Percentiles rank a stretch among this genome's conserved stretches.
Conservation (phyloP, 805 yeast genomes). For the Cyberlindnera petersonii region DNA sequence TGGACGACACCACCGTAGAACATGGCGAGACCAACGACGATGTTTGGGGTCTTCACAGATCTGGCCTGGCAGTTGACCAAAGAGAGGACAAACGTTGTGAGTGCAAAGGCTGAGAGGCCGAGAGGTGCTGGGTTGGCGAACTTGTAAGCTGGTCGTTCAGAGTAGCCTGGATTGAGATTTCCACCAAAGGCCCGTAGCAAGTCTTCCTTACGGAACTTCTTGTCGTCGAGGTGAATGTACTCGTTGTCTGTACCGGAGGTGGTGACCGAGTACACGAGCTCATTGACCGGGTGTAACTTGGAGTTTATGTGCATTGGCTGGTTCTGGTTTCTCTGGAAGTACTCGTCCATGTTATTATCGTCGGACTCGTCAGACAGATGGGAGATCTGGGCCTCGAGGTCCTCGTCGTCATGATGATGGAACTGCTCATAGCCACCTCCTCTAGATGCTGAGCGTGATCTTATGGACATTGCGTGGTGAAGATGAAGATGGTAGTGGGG, state of each 20-base stretch:
- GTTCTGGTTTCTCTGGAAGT: constrained; percentile 10
- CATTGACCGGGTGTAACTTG: constrained; percentile 11
- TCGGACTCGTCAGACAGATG: constrained; percentile 18
- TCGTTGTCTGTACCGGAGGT: constrained; percentile 27
- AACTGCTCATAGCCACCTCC: constrained; percentile 11
- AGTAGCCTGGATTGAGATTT: constrained; percentile 57
- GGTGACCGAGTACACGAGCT: constrained; percentile 21
- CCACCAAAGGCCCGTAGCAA: constrained; percentile 66
- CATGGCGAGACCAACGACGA: constrained; percentile 57
- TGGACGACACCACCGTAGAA: constrained; percentile 65
- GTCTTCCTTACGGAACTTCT: constrained; percentile 39
- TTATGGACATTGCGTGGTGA: constrained; percentile 4
- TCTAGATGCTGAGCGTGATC: constrained; percentile 6
- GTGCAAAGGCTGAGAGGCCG: constrained; percentile 54
- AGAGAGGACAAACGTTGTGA: constrained; percentile 59
- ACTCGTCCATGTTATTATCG: constrained; percentile 9
- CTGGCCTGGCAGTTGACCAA: constrained; percentile 52
- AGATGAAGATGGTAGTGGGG: background rate
- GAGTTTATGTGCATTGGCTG: constrained; percentile 12
- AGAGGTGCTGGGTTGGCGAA: constrained; percentile 65
- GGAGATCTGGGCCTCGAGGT: constrained; percentile 21
- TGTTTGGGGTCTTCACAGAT: constrained; percentile 50
- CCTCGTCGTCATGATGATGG: background rate
- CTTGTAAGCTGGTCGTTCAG: constrained; percentile 43
- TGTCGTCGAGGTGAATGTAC: constrained; percentile 25